These are phyloP conservation scores for Cercophora sp. DNA, from an alignment of 495 filamentous ascomycete genomes.

Conservation along the genomic window DNA sequence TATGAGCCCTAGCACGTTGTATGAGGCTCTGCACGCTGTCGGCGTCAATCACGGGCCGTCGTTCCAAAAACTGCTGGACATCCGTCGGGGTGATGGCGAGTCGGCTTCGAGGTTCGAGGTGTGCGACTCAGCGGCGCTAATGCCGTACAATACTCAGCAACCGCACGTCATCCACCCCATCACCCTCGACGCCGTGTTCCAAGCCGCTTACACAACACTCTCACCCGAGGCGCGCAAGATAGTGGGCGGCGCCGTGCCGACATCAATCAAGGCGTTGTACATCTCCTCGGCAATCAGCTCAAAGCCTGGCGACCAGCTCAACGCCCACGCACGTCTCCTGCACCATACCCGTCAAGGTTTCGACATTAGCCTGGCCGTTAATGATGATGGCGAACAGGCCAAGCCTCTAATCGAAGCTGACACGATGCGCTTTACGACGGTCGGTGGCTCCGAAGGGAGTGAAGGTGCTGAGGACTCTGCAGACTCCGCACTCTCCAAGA, in stretches of 20 bases:
- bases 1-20: background rate
- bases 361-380: constrained; percentile 16
- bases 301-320: too few relatives aligned
- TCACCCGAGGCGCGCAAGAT: too few relatives aligned
- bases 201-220: too few relatives aligned
- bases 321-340: constrained; percentile 7
- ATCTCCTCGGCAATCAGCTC: too few relatives aligned
- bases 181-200: constrained; percentile 20
- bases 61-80: background rate
- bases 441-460: too few relatives aligned
- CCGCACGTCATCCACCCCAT: constrained; percentile 21
- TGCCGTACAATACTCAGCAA: constrained; percentile 9
- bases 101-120: background rate
- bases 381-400: too few relatives aligned
- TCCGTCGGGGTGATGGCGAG: background rate
- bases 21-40: background rate
- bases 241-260: too few relatives aligned
- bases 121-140: background rate
- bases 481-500: too few relatives aligned
- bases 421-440: too few relatives aligned
- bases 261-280: too few relatives aligned
- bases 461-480: too few relatives aligned
- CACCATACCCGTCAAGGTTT: constrained; percentile 21
- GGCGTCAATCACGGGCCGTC: background rate
- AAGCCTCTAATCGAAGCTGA: too few relatives aligned